Evolutionary conservation across 2,329 filamentous ascomycete genomes (phyloP), one percentile per base, ranked within the genome.

Genomic region (Epichloe elymi): DNA sequence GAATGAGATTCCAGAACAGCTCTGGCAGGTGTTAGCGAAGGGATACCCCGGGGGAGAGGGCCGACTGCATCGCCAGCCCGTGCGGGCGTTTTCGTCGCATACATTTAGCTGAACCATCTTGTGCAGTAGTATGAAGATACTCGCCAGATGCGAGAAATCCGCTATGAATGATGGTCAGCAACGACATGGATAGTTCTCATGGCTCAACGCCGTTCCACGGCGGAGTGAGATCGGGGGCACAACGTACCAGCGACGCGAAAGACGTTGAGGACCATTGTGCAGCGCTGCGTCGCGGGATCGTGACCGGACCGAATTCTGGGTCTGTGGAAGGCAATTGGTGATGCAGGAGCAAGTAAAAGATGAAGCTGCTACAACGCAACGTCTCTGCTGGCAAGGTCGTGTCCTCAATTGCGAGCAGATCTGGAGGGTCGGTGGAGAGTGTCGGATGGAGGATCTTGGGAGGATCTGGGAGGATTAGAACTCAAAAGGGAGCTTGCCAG

Each of bases 1-100:
- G 79, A 98, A 97, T 15, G 93, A 98, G 70, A 98, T 91, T 61
- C 93, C 93, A 41, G 91, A 85, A 67, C 90, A 95, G 75, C 90
- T 96, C 91, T 96, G 62, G 60, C 54, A 61, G 54, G 45, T 30
- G 33, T 48, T 39, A 46, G 53, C 58, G n/a, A 47, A 23, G 3
- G 30, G n/a, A 43, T 3, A 14, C 8, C 17, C 11, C n/a, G n/a
- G n/a, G 10, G n/a, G 42, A 6, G 2, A 6, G 45, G 33, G 14
- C 40, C 40, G 49, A 53, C 43, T 36, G 49, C 51, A 35, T 44
- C 69, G 38, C 30, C 36, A 39, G n/a, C 17, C 15, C 14, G 8
- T 5, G 4, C 11, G 33, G 36, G 36, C 20, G 26, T 36, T 19
- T 12, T 35, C 3, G 5, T 19, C 46, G 15, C 82, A 55, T 75